These are phyloP conservation scores for Sonneratia alba DNA, from an alignment of 345 rosid genomes.

Conservation along the genomic window DNA sequence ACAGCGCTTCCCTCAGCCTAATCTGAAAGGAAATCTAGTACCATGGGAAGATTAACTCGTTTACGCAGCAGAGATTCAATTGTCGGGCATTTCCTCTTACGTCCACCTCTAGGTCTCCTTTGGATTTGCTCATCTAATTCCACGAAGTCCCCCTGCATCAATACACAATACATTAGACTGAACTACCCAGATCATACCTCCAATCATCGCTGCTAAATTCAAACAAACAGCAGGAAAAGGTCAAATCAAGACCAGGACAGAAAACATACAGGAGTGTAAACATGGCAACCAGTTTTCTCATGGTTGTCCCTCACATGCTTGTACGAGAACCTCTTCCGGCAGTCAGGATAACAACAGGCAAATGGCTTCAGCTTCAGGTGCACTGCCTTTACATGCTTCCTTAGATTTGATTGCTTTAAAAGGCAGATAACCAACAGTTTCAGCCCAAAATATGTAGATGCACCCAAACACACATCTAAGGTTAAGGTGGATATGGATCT, in stretches of 20 bases:
- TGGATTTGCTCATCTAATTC: slow-evolving; percentile 55
- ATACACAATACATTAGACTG: neutral
- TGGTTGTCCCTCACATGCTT: slow-evolving; percentile 77
- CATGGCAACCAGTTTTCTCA: slow-evolving; percentile 49
- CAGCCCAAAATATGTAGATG: neutral
- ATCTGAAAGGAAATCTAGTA: slow-evolving; percentile 7
- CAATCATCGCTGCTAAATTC: neutral
- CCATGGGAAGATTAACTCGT: slow-evolving; percentile 31
- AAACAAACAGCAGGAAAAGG: neutral
- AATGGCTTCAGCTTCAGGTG: slow-evolving; percentile 48
- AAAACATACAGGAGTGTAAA: slow-evolving; percentile 48
- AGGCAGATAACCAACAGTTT: neutral
- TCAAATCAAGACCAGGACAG: neutral
- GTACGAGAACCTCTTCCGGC: slow-evolving; percentile 64
- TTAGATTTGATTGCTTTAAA: slow-evolving; percentile 55
- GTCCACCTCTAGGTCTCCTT: slow-evolving; percentile 71
- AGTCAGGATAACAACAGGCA: slow-evolving; percentile 43
- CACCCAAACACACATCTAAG: neutral
- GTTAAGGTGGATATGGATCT: slow-evolving; percentile 7
- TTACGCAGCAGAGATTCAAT: slow-evolving; percentile 57
- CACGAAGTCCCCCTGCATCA: slow-evolving; percentile 64
- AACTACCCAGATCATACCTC: neutral
- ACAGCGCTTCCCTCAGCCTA: neutral
- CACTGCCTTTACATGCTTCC: slow-evolving; percentile 55
- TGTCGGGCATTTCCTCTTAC: slow-evolving; percentile 47